Evolutionary conservation across 2,329 filamentous ascomycete species (phyloP).

Genomic region (Plectosphaerella plurivora): DNA sequence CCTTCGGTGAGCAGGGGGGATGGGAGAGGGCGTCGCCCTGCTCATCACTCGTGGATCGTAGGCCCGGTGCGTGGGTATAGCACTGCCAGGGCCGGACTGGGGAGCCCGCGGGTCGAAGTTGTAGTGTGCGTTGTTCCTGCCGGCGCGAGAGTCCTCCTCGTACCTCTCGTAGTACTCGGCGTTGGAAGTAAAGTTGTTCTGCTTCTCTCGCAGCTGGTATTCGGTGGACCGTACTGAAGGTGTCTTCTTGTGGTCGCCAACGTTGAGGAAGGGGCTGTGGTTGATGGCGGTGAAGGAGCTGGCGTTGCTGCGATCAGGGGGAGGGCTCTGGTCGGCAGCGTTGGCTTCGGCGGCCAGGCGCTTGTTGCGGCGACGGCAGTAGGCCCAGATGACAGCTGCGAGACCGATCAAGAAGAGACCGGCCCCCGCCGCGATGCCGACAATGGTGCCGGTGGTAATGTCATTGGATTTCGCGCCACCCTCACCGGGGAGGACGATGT

Average conservation of each 20-base stretch:
- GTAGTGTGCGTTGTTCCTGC: conserved; percentile 15
- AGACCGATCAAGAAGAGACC: conserved; percentile 36
- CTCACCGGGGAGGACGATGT: conserved; percentile 16
- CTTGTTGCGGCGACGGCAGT: conserved; percentile 39
- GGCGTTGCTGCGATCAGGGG: conserved; percentile 6
- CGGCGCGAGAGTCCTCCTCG: conserved; percentile 21
- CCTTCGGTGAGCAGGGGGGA: conserved; percentile 8
- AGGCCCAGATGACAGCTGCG: conserved; percentile 38
- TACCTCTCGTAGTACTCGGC: conserved; percentile 35
- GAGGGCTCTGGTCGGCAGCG: conserved; percentile 11
- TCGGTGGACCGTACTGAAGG: conserved; percentile 15
- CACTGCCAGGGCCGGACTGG: conserved; percentile 17
- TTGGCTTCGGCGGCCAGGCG: conserved; percentile 20
- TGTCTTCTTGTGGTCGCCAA: conserved; percentile 21
- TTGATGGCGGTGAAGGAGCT: conserved; percentile 12
- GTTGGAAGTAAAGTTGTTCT: conserved; percentile 21
- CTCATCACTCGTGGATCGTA: conserved; percentile 37
- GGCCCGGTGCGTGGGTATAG: conserved; percentile 43
- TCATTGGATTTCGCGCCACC: conserved; percentile 19
- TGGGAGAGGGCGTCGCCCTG: conserved; percentile 14
- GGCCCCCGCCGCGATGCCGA: conserved; percentile 46
- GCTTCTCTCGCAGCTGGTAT: conserved; percentile 14
- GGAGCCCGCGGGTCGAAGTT: conserved; percentile 19
- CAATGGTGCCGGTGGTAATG: conserved; percentile 45
- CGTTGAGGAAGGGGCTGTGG: conserved; percentile 12